Base-by-base conservation (phyloP, 2,329 filamentous ascomycete genomes). In the Fusarium pseudocircinatum region DNA sequence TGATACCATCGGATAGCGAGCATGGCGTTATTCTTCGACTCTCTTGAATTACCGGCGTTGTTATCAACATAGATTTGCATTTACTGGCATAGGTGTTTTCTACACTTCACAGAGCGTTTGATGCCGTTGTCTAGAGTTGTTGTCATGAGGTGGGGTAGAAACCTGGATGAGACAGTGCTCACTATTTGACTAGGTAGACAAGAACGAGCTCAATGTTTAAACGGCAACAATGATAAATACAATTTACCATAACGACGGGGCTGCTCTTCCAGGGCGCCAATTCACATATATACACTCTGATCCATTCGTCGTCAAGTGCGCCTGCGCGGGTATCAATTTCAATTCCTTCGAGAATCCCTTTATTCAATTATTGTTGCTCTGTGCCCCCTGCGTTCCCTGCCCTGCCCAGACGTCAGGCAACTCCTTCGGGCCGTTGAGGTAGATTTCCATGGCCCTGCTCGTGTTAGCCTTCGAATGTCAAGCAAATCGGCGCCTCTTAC, bases 271-370 rank as follows among this genome's bases (percentile, higher is more conserved):
- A 50, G 50, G 36, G 46, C 32, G 24, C 57, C 46, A 34, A 26
- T 71, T 46, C 53, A 61, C 22, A 46, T 43, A 59, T 54, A 49
- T 39, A 57, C 63, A 60, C 60, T 74, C 63, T 72, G 71, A 36
- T 65, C 42, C 46, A 40, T 69, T 53, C 36, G 16, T 42, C 16
- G 39, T 20, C 39, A 60, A 32, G 34, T 69, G 71, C 71, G 71
- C 71, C 67, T 57, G 71, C 71, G 71, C 63, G 67, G 71, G 71
- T 73, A 73, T 73, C 71, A 74, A 36, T 52, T 39, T 64, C 39
- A 37, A 16, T 42, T 39, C 18, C 54, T 44, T 14, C 13, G 24
- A 36, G 44, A 24, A 39, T 53, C 30, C 28, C 28, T 43, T 53
- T 42, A 39, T n/a, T 43, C 26, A 24, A 24, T 53, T 34, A 24